Percentiles rank a stretch among this genome's conserved stretches.
Evolutionary conservation across 768 basidiomycete species (phyloP).

Genomic region (Hemileccinum impolitum): DNA sequence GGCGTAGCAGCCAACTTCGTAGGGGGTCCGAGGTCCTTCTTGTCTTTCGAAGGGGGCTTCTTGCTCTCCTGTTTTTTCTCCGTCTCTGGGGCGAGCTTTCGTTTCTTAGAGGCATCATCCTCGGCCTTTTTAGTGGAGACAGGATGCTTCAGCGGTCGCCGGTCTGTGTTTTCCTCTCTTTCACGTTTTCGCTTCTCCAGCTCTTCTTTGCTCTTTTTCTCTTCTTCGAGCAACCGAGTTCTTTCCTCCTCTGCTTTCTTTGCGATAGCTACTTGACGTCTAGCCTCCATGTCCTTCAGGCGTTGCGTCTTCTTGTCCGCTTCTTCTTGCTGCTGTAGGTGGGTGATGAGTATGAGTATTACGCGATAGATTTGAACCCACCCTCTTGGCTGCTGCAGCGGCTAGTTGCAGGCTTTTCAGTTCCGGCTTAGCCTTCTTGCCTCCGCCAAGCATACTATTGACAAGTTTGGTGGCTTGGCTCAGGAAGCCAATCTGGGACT

Average conservation of each 20-base stretch:
- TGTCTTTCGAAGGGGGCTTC: constrained; percentile 60
- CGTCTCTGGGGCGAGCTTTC: constrained; percentile 51
- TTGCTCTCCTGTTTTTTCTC: constrained; percentile 59
- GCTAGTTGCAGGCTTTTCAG: constrained; percentile 83
- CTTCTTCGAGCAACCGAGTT: constrained; percentile 57
- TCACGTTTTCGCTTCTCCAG: constrained; percentile 78
- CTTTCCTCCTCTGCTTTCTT: constrained; percentile 81
- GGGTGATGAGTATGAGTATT: constrained; percentile 6
- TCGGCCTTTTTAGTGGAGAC: constrained; percentile 62
- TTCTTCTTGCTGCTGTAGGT: constrained; percentile 80
- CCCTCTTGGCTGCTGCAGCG: constrained; percentile 85
- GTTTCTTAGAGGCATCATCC: constrained; percentile 70
- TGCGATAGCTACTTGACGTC: constrained; percentile 67
- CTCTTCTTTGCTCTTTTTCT: constrained; percentile 70
- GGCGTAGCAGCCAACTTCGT: constrained; percentile 29
- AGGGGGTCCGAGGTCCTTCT: constrained; percentile 30
- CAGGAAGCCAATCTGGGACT: constrained; percentile 59
- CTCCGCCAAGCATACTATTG: constrained; percentile 60
- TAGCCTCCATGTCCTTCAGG: constrained; percentile 77
- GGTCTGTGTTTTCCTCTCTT: constrained; percentile 72
- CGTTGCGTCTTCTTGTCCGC: constrained; percentile 73
- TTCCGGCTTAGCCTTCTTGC: constrained; percentile 71
- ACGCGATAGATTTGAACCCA: constrained; percentile 29
- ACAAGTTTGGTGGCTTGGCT: constrained; percentile 68
- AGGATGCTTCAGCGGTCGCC: constrained; percentile 52